phyloP scores from a whole-genome alignment of 495 filamentous ascomycete genomes.

The Penicillium subrubescens region DNA sequence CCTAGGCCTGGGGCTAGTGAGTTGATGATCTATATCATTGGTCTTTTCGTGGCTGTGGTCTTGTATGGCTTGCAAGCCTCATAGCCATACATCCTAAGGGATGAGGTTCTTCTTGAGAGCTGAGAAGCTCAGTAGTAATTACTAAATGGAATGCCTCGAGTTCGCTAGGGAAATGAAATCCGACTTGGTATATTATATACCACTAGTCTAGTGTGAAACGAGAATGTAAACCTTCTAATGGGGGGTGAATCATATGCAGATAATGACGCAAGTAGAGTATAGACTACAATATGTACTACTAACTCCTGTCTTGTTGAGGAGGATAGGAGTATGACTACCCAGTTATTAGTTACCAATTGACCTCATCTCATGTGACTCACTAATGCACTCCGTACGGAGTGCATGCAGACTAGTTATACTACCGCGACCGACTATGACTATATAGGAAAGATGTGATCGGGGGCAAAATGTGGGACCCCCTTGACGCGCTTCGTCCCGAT shows the following conservation, averaged over 20 bases:
- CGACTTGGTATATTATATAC: not conserved
- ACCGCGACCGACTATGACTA: not conserved
- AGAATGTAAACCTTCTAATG: not conserved
- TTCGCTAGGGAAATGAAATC: not conserved
- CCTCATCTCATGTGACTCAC: slow-evolving; percentile 1
- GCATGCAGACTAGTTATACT: not conserved
- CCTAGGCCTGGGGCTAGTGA: not conserved
- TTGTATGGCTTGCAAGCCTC: not conserved
- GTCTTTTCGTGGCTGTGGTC: not conserved
- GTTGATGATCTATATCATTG: not conserved
- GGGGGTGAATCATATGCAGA: not conserved
- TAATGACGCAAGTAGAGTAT: slow-evolving; percentile 15
- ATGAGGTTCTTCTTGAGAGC: not conserved
- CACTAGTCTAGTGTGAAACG: slow-evolving; percentile 19
- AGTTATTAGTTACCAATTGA: not conserved
- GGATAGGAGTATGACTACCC: not conserved
- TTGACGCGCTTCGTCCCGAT: not conserved
- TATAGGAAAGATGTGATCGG: slow-evolving; percentile 3
- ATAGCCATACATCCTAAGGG: not conserved
- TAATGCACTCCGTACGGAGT: not conserved
- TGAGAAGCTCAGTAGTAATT: not conserved
- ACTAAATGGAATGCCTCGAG: not conserved
- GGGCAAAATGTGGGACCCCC: slow-evolving; percentile 10
- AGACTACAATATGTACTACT: not conserved
- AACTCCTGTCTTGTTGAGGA: not conserved